Evolutionary conservation across 163 green algal species (phyloP), one percentile per base, ranked within the genome.

Genomic region (Scenedesmus sp.): DNA sequence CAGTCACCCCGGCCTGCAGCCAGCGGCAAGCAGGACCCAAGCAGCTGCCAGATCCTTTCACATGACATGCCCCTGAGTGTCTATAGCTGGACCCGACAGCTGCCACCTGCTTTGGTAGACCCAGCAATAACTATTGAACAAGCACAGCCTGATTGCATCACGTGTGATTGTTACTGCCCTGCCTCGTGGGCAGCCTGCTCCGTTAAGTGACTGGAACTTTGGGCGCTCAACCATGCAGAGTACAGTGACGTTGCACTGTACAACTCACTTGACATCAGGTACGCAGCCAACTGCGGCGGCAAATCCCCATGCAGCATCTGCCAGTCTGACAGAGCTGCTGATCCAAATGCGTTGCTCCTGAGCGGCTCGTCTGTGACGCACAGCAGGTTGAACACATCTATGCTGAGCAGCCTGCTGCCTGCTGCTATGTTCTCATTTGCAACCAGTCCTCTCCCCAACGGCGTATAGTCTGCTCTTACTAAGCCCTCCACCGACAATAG

Each of bases 251-350:
- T 33, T 43, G n/a, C 24, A 70, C 3, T 42, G 2, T 15, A 30
- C 44, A 30, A 87, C 87, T n/a, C 68, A 92, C 89, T 81, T 37
- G 53, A 83, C 43, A 91, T 26, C 51, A 95, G 42, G 89, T 93
- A 95, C 5, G 37, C 49, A 6, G 53, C 24, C 33, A 95, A 87
- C 49, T 91, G 61, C 51, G 91, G 92, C 24, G 93, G 93, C 61
- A 95, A 49, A 5, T 49, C 49, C 5, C 89, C 92, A 59, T 95
- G 92, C 35, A 95, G 35, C 76, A 90, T 3, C 89, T 95, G 90
- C 85, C 89, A 94, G 53, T 95, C 93, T 65, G 53, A 86, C 44
- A 95, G 88, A 16, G 73, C 83, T 2, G 70, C 43, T 56, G 44
- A 42, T 0, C 92, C 83, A 65, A 93, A 94, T 16, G 86, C 88